A percentile compares a stretch with the other conserved stretches of the same genome.
Conservation (phyloP, 1,284 basidiomycete species). For the Kwoniella shivajii region DNA sequence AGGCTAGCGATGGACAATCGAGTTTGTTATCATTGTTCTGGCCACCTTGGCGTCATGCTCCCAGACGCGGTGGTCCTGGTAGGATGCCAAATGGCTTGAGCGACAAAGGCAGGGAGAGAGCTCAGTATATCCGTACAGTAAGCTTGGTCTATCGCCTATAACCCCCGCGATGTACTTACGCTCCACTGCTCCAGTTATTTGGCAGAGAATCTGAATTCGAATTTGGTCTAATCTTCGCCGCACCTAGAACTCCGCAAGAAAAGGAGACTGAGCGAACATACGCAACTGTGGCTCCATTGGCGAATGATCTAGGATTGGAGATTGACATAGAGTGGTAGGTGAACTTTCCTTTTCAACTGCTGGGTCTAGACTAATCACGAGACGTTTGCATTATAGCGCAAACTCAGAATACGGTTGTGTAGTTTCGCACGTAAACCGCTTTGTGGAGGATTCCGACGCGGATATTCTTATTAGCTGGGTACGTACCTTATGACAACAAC, state of each 20-base stretch:
- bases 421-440: conserved; percentile 16
- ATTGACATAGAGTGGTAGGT: conserved; percentile 26
- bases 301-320: conserved; percentile 28
- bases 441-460: conserved; percentile 12
- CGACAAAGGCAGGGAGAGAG: conserved; percentile 26
- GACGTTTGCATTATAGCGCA: conserved; percentile 21
- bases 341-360: neutral
- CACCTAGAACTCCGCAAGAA: conserved; percentile 17
- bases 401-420: conserved; percentile 24
- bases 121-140: conserved; percentile 28
- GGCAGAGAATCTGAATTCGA: conserved; percentile 32
- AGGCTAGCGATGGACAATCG: neutral
- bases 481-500: neutral
- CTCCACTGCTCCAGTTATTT: conserved; percentile 18
- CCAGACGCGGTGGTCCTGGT: conserved; percentile 9
- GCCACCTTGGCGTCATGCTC: conserved; percentile 6
- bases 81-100: conserved; percentile 25
- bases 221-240: conserved; percentile 32
- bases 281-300: conserved; percentile 32
- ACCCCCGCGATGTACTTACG: neutral
- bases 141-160: neutral
- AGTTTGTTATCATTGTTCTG: neutral
- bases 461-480: conserved; percentile 34
- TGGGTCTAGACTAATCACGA: neutral
- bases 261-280: conserved; percentile 33